Evolutionary conservation across 2,329 filamentous ascomycete species (phyloP), one percentile per base, ranked within the genome.

Genomic region (Dichotomopilus funicola): DNA sequence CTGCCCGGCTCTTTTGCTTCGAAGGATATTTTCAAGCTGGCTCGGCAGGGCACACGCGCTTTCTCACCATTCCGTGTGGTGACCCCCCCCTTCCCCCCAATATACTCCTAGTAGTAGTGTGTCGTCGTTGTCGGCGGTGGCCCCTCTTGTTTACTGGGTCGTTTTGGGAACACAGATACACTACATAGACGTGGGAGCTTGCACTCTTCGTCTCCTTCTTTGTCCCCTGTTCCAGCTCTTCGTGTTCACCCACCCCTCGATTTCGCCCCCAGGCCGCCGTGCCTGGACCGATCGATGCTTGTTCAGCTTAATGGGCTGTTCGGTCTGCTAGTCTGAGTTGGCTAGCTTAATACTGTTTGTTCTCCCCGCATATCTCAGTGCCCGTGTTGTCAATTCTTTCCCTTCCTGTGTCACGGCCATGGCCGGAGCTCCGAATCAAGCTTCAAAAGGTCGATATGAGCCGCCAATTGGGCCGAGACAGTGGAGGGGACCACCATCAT

Each of bases 241-340:
- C 34, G 10, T 12, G 35, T 37, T 27, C 19, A 27, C 19, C 19
- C 19, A 27, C 42, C 33, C 35, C 19, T 45, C 38, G 51, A 47
- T 43, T 49, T 38, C 34, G 47, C 8, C 41, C 19, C 41, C 13
- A 37, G 54, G 54, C 49, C 54, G n/a, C 38, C 44, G 49, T 56
- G 57, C 57, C 49, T 50, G 43, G 58, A 51, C 54, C 61, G 55
- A 53, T 61, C 61, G 58, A 54, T n/a, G 43, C 44, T 27, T 50
- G 19, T 27, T 46, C 44, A 49, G 49, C 52, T 52, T 43, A 35
- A 54, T 51, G 60, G 51, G 59, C 53, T 52, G 58, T 54, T 51
- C 40, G 36, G 57, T 49, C 59, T 59, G 51, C 59, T 44, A 38
- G 43, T 53, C 52, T 47, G 44, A 57, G 42, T 54, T 43, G 47